phyloP scores from a whole-genome alignment of 169 alveolate genomes.

The Cyclospora cayetanensis region DNA sequence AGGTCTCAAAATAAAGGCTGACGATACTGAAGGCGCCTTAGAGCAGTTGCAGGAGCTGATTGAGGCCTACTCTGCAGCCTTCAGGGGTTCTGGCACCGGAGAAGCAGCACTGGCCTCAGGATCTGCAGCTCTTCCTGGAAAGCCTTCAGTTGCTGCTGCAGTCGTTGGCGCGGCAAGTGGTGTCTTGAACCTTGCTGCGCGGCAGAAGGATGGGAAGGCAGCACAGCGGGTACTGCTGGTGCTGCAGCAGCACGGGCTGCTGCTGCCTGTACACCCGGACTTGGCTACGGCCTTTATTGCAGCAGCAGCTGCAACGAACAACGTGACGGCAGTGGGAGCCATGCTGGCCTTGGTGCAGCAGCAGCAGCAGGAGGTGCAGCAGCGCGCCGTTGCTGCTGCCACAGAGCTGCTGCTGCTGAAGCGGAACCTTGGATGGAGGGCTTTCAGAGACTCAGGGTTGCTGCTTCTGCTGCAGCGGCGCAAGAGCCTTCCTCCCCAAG shows the following conservation, averaged over 20 bases:
- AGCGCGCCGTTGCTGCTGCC: background rate
- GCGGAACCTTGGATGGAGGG: background rate
- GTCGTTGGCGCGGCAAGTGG: slow-evolving; percentile 22
- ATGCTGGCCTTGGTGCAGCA: background rate
- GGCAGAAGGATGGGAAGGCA: slow-evolving; percentile 28
- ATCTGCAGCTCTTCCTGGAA: background rate
- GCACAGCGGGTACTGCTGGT: slow-evolving; percentile 51
- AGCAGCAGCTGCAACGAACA: background rate
- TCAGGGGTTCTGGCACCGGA: background rate
- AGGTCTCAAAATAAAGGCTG: background rate
- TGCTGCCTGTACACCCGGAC: slow-evolving; percentile 37
- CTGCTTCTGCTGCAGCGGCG: slow-evolving; percentile 53
- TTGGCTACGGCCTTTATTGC: background rate
- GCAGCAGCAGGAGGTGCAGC: background rate
- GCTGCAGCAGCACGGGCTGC: slow-evolving; percentile 27
- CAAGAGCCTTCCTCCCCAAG: slow-evolving; percentile 2
- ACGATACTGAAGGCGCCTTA: background rate
- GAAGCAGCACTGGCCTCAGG: slow-evolving; percentile 1
- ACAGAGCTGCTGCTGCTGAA: background rate
- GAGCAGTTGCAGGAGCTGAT: background rate
- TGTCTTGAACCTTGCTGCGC: slow-evolving; percentile 1
- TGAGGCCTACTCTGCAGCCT: background rate
- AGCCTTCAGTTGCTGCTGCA: background rate
- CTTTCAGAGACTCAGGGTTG: slow-evolving; percentile 7
- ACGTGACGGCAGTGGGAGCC: background rate